These are phyloP conservation scores for Albifimbria verrucaria DNA, from an alignment of 2,329 filamentous ascomycete genomes.

Conservation along the genomic window DNA sequence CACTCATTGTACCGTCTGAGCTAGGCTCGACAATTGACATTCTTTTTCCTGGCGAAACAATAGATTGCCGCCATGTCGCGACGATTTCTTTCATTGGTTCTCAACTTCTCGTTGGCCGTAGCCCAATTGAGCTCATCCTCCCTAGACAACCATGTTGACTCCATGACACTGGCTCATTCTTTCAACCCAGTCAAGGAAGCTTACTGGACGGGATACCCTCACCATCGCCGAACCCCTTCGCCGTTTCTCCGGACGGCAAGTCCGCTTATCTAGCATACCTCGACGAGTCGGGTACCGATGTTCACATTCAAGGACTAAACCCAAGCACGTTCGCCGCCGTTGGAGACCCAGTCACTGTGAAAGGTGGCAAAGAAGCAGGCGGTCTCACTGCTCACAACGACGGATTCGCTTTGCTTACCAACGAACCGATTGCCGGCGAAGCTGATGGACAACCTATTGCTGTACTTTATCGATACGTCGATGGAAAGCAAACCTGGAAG, in stretches of 20 bases:
- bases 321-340: conserved; percentile 51
- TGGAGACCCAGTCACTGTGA: conserved; percentile 47
- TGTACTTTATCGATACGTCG: conserved; percentile 56
- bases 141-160: conserved; percentile 31
- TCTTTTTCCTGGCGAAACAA: neutral
- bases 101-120: conserved; percentile 22
- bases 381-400: conserved; percentile 62
- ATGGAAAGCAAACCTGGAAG: conserved; percentile 53
- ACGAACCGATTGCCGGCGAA: conserved; percentile 50
- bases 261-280: conserved; percentile 60
- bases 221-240: conserved; percentile 62
- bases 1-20: neutral
- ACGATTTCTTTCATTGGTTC: conserved; percentile 17
- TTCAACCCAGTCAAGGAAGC: conserved; percentile 57
- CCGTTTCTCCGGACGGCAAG: conserved; percentile 58
- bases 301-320: conserved; percentile 56
- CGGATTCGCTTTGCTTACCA: conserved; percentile 60
- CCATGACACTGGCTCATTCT: conserved; percentile 42
- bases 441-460: conserved; percentile 50
- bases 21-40: neutral
- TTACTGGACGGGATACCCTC: conserved; percentile 60
- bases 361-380: conserved; percentile 55
- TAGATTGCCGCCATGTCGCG: conserved; percentile 15
- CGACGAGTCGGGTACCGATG: conserved; percentile 49
- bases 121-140: conserved; percentile 20